A percentile compares a stretch with the other conserved stretches of the same genome.
phyloP scores from a whole-genome alignment of 176 grass and related monocot genomes.

The Panicum miliaceum region DNA sequence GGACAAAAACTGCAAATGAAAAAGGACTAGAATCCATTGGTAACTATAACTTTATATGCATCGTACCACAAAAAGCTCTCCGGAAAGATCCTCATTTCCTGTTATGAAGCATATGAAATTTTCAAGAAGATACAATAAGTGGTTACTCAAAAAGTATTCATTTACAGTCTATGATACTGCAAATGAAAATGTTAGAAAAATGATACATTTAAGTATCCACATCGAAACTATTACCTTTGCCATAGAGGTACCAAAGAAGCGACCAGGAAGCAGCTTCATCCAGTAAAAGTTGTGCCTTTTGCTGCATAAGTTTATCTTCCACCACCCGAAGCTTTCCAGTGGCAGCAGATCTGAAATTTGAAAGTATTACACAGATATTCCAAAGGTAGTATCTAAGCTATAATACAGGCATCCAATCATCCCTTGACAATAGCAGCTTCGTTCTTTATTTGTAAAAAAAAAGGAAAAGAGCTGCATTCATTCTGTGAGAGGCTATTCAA shows the following conservation, averaged over 20 bases:
- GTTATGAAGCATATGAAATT: constrained; percentile 52
- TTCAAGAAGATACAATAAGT: constrained; percentile 36
- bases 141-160: constrained; percentile 20
- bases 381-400: constrained; percentile 8
- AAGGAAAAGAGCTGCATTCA: not conserved
- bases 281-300: constrained; percentile 82
- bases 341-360: constrained; percentile 62
- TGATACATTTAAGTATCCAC: not conserved
- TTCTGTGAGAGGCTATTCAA: not conserved
- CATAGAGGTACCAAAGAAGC: constrained; percentile 97
- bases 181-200: constrained; percentile 12
- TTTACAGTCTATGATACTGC: constrained; percentile 25
- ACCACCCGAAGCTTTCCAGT: constrained; percentile 66
- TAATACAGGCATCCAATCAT: constrained; percentile 23
- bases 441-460: not conserved
- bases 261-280: constrained; percentile 99
- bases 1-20: not conserved
- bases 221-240: constrained; percentile 67
- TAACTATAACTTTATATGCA: constrained; percentile 16
- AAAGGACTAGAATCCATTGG: not conserved
- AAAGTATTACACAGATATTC: constrained; percentile 20
- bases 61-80: constrained; percentile 72
- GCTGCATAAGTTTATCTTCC: constrained; percentile 90
- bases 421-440: not conserved
- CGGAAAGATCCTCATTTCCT: constrained; percentile 88